Evolutionary conservation across 805 yeast species (phyloP), one percentile per base, ranked within the genome.

Genomic region (Candida nemodendra): DNA sequence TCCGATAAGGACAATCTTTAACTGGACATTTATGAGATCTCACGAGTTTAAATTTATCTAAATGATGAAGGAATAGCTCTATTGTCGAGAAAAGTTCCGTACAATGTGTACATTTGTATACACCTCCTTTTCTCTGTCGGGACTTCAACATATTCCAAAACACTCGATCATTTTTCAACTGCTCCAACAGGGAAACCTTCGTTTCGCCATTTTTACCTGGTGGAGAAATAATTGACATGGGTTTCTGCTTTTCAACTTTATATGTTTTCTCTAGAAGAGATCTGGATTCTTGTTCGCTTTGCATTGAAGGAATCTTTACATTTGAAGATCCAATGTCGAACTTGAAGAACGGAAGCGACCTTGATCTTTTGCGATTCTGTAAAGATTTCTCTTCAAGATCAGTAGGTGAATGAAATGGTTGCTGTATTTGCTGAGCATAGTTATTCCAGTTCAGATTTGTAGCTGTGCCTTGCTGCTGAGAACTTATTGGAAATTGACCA

Each of bases 41-140:
- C 9, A 48, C 52, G 11, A 69, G 56, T 23, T 64, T 52, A 39
- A 40, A 57, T 29, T 61, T 61, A 48, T 75, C 79, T 43, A 75
- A 47, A 47, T 75, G 80, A 11, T 51, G 39, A 0, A 51, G 30
- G 23, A 48, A 50, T 8, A 21, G n/a, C 26, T 44, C 55, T 7
- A 72, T 48, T 9, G 64, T 63, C 5, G 64, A 42, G 47, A 71
- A 73, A 14, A 55, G 57, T 18, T 58, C 53, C 0, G 69, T 51
- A 39, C 79, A 74, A 39, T 74, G 78, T 4, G 71, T 56, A 53
- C 79, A 74, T 36, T 65, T 63, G 45, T 70, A 72, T 21, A 62
- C 0, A 72, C 77, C 42, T 66, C 65, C 56, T 68, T 71, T 48
- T 21, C 30, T 37, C 28, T 38, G 47, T 27, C 36, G 40, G 15